phyloP scores from a whole-genome alignment of 345 rosid genomes.

The Eucalyptus paniculata region DNA sequence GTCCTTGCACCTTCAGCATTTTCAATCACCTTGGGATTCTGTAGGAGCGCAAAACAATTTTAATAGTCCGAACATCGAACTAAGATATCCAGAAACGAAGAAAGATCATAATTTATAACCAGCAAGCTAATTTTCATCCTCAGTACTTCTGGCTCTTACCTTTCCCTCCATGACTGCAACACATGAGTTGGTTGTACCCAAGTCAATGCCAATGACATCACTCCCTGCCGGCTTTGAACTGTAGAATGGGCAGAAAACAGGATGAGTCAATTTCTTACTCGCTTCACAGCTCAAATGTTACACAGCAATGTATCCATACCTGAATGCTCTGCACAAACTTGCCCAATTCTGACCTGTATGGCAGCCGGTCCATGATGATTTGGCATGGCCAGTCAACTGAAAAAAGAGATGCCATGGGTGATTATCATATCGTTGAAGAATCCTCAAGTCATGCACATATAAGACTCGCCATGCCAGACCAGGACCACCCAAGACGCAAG shows the following conservation, averaged over 20 bases:
- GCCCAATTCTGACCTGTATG: slow-evolving; percentile 33
- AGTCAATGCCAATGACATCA: slow-evolving; percentile 90
- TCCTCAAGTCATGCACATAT: not conserved
- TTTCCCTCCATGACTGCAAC: slow-evolving; percentile 99
- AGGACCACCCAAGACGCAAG: not conserved
- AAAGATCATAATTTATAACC: not conserved
- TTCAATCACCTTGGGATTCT: slow-evolving; percentile 88
- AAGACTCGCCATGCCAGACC: not conserved
- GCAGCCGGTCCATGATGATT: slow-evolving; percentile 22
- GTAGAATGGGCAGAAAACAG: not conserved
- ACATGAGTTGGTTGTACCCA: slow-evolving; percentile 97
- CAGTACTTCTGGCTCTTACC: slow-evolving; percentile 14
- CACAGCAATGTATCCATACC: slow-evolving; percentile 20
- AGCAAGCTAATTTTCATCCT: not conserved
- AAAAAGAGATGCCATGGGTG: not conserved
- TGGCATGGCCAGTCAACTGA: slow-evolving; percentile 44
- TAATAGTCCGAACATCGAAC: not conserved
- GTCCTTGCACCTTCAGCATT: slow-evolving; percentile 91
- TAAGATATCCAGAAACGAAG: not conserved
- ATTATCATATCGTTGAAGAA: not conserved
- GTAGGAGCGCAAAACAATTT: not conserved
- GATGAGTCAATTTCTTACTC: not conserved
- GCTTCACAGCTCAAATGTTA: not conserved
- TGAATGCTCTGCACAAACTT: slow-evolving; percentile 56
- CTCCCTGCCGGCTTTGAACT: slow-evolving; percentile 81